Evolutionary conservation across 768 basidiomycete species (phyloP).

Genomic region (Leccinum imitatum): DNA sequence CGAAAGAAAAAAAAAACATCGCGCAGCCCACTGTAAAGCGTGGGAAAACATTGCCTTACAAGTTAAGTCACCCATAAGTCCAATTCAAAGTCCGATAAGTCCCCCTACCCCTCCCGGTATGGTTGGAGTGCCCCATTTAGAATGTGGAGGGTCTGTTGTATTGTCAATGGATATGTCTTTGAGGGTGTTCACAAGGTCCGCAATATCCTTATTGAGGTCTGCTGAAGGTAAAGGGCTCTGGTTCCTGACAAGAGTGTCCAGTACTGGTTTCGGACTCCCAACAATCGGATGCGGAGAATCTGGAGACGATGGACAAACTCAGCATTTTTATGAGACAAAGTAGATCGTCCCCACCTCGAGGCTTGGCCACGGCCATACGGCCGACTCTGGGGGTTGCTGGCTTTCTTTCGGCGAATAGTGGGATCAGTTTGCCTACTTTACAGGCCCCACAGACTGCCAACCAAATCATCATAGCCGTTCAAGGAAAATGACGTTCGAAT

Average conservation of each 20-base stretch:
- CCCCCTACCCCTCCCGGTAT: too few relatives aligned
- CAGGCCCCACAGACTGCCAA: conserved; percentile 65
- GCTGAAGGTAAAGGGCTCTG: background rate
- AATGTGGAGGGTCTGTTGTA: background rate
- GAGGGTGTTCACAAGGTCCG: conserved; percentile 13
- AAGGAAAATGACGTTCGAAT: background rate
- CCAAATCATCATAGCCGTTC: background rate
- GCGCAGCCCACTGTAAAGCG: too few relatives aligned
- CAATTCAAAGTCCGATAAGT: too few relatives aligned
- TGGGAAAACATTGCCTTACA: too few relatives aligned
- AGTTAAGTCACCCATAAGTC: too few relatives aligned
- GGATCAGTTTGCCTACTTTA: conserved; percentile 54
- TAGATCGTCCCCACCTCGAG: conserved; percentile 40
- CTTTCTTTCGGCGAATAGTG: conserved; percentile 49
- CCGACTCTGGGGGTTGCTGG: conserved; percentile 38
- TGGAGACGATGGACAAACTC: conserved; percentile 2
- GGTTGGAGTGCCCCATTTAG: conserved; percentile 12
- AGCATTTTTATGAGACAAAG: background rate
- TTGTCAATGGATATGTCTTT: conserved; percentile 12
- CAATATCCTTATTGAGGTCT: conserved; percentile 6
- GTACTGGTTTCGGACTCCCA: conserved; percentile 1
- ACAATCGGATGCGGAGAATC: conserved; percentile 15
- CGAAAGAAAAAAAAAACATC: too few relatives aligned
- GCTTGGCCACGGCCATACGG: conserved; percentile 43
- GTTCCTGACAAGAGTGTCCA: background rate